phyloP scores from a whole-genome alignment of 441 rosid species.

The Mallotus repandus region DNA sequence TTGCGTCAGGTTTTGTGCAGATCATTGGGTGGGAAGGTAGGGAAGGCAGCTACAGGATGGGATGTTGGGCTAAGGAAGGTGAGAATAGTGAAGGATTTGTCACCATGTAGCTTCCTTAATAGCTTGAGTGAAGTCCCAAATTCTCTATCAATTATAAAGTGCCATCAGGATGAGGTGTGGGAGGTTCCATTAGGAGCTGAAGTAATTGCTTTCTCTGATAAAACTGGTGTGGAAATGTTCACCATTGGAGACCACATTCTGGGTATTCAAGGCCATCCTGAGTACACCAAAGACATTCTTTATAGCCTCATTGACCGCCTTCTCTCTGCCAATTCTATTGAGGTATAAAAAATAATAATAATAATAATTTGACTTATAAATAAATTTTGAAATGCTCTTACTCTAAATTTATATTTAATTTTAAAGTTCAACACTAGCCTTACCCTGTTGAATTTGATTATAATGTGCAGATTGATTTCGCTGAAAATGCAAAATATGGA shows the following conservation, averaged over 20 bases:
- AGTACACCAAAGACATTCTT: slow-evolving; percentile 78
- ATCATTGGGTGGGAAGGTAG: slow-evolving; percentile 73
- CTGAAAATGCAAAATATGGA: slow-evolving; percentile 54
- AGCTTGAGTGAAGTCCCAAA: slow-evolving; percentile 34
- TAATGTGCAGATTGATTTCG: slow-evolving; percentile 47
- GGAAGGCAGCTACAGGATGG: slow-evolving; percentile 62
- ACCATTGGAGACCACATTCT: slow-evolving; percentile 49
- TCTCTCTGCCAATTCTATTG: slow-evolving; percentile 36
- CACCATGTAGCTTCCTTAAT: slow-evolving; percentile 28
- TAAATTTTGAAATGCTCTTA: too few relatives aligned
- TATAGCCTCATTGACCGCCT: slow-evolving; percentile 66
- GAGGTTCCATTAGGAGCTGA: slow-evolving; percentile 68
- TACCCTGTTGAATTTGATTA: too few relatives aligned
- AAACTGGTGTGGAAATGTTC: slow-evolving; percentile 75
- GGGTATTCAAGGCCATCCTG: slow-evolving; percentile 91
- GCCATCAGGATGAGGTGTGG: slow-evolving; percentile 82
- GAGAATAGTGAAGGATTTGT: slow-evolving; percentile 44
- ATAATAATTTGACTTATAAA: too few relatives aligned
- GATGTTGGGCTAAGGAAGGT: slow-evolving; percentile 72
- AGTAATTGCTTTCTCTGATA: slow-evolving; percentile 69
- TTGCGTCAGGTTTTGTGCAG: slow-evolving; percentile 55
- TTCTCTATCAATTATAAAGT: slow-evolving; percentile 57
- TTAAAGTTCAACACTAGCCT: too few relatives aligned
- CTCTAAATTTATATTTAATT: too few relatives aligned
- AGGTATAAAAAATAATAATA: slow-evolving; percentile 35